Evolutionary conservation across 2,329 filamentous ascomycete genomes (phyloP), one percentile per base, ranked within the genome.

Genomic region (Lanzia echinophila): DNA sequence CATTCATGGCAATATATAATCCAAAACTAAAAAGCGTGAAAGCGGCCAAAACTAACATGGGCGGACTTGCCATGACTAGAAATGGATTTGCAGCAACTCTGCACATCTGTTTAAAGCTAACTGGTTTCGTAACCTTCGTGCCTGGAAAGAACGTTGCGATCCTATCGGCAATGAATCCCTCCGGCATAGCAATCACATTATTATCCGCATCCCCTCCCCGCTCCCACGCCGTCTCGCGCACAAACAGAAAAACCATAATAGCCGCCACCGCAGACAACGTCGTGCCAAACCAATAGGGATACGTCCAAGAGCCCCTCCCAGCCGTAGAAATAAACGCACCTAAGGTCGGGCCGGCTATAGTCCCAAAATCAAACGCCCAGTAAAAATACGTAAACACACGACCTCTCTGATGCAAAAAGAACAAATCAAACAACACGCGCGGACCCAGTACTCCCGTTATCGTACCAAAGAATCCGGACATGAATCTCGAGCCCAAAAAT

Each of bases 251-350:
- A 5, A 69, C 65, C 1, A 68, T 53, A 6, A 74, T 56, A 10
- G 68, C 58, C 2, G 69, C 63, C 41, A 68, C 61, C 0, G 63
- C 69, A 2, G 68, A 59, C 1, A 72, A 54, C 2, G 63, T 70
- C 13, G 72, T 64, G 0, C 67, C 69, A 70, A 71, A 74, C 72
- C 71, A 74, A 59, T 71, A 74, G 32, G 69, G 67, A 3, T 69
- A 58, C 0, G 67, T 67, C 65, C 70, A 74, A 22, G 67, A 65
- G 0, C 55, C 58, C 3, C 67, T 65, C 0, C 54, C 59, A 8
- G 65, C 58, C 0, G 67, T 63, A 1, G 68, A 67, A 43, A 74
- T 68, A 41, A 73, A 73, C 2, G 70, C 71, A 0, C 67, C 68
- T 20, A 74, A 65, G 0, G 71, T 74, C 1, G 69, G 68, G 3